phyloP scores from a whole-genome alignment of 805 yeast genomes.

The Wickerhamomyces bisporus region DNA sequence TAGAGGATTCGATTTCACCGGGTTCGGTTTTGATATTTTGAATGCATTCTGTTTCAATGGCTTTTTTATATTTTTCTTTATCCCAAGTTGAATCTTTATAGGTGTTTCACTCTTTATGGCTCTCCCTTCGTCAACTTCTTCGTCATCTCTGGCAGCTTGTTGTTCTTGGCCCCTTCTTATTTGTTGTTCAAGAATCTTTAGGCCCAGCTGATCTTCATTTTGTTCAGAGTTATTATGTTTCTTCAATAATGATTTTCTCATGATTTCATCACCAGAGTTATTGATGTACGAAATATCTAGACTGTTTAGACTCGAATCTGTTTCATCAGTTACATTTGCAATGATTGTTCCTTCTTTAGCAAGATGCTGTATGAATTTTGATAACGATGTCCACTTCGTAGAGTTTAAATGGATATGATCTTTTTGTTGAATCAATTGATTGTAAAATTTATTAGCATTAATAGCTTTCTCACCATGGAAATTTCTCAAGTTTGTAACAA shows the following conservation, averaged over 20 bases:
- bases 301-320: slow-evolving; percentile 32
- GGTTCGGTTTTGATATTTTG: slow-evolving; percentile 14
- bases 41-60: slow-evolving; percentile 15
- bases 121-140: slow-evolving; percentile 1
- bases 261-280: slow-evolving; percentile 42
- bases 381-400: slow-evolving; percentile 70
- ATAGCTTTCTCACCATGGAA: slow-evolving; percentile 79
- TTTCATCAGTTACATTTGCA: slow-evolving; percentile 34
- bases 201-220: slow-evolving; percentile 42
- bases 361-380: slow-evolving; percentile 60
- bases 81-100: slow-evolving; percentile 10
- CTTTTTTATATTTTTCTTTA: slow-evolving; percentile 7
- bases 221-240: slow-evolving; percentile 32
- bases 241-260: slow-evolving; percentile 33
- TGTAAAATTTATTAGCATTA: slow-evolving; percentile 82
- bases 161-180: slow-evolving; percentile 37
- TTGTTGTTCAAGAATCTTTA: slow-evolving; percentile 45
- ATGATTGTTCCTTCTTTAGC: slow-evolving; percentile 51
- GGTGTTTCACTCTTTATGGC: slow-evolving; percentile 4
- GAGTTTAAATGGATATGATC: slow-evolving; percentile 90
- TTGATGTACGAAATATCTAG: slow-evolving; percentile 49
- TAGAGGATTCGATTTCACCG: slow-evolving; percentile 3
- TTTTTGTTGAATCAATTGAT: slow-evolving; percentile 77
- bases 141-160: neutral
- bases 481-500: slow-evolving; percentile 53